These are phyloP conservation scores for Penicillium manginii DNA, from an alignment of 495 filamentous ascomycete species.

Conservation along the genomic window DNA sequence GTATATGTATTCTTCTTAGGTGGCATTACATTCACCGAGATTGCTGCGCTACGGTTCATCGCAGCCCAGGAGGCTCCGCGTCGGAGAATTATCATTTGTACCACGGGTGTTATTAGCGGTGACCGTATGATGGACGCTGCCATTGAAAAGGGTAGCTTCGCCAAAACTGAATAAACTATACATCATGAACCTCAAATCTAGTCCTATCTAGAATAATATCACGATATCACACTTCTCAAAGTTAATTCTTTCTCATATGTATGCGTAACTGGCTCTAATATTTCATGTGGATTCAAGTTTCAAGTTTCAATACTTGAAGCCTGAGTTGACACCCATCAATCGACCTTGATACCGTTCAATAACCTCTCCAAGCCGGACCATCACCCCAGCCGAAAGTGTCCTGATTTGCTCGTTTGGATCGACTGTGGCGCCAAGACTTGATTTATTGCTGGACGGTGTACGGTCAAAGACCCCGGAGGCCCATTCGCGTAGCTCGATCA, in stretches of 20 bases:
- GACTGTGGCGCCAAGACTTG: slow-evolving; percentile 46
- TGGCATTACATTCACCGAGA: slow-evolving; percentile 93
- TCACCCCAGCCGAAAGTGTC: slow-evolving; percentile 75
- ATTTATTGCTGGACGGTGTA: slow-evolving; percentile 38
- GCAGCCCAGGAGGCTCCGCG: slow-evolving; percentile 81
- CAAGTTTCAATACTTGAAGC: slow-evolving; percentile 45
- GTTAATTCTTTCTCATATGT: too few relatives aligned
- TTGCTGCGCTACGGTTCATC: slow-evolving; percentile 91
- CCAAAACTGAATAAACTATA: slow-evolving; percentile 27
- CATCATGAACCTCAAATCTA: slow-evolving; percentile 6
- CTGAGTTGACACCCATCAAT: slow-evolving; percentile 55
- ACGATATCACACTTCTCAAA: slow-evolving; percentile 20
- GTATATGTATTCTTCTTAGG: slow-evolving; percentile 95
- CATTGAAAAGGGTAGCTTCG: slow-evolving; percentile 74
- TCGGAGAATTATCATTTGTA: slow-evolving; percentile 87
- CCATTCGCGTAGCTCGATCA: slow-evolving; percentile 49
- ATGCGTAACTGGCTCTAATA: too few relatives aligned
- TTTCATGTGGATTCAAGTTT: too few relatives aligned
- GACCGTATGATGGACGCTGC: slow-evolving; percentile 87
- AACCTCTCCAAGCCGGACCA: slow-evolving; percentile 77
- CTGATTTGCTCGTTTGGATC: slow-evolving; percentile 45
- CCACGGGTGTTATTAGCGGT: slow-evolving; percentile 89
- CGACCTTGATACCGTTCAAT: slow-evolving; percentile 77
- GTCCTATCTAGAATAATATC: slow-evolving; percentile 8
- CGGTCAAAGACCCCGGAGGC: slow-evolving; percentile 66